Evolutionary conservation across 495 filamentous ascomycete genomes (phyloP).

Genomic region (Podospora bellae-mahoneyi): DNA sequence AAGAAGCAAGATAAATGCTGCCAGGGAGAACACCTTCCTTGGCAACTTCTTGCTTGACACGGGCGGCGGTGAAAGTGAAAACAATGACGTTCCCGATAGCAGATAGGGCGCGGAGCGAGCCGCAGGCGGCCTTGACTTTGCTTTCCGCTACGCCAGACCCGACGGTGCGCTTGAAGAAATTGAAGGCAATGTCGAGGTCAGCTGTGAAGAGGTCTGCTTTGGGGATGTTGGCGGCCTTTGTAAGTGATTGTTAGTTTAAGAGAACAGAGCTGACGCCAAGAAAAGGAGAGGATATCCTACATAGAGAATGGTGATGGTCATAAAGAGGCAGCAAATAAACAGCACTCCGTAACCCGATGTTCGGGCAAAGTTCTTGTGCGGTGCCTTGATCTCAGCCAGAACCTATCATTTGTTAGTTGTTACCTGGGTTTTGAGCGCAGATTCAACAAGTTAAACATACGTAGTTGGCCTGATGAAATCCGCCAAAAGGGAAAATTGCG

Average conservation of each 20-base stretch:
- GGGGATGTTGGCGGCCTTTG: slow-evolving; percentile 22
- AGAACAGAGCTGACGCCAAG: background rate
- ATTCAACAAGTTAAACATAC: background rate
- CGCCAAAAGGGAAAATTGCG: slow-evolving; percentile 24
- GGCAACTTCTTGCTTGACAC: slow-evolving; percentile 24
- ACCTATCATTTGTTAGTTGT: slow-evolving; percentile 9
- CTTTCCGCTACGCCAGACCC: slow-evolving; percentile 6
- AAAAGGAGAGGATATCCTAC: background rate
- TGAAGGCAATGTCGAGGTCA: slow-evolving; percentile 16
- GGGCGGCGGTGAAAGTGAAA: slow-evolving; percentile 24
- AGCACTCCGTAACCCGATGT: slow-evolving; percentile 47
- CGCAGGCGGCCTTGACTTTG: slow-evolving; percentile 29
- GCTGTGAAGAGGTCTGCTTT: slow-evolving; percentile 17
- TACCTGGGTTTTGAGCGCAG: background rate
- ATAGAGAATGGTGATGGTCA: slow-evolving; percentile 17
- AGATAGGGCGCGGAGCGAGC: slow-evolving; percentile 17
- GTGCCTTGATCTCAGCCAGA: slow-evolving; percentile 21
- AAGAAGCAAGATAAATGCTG: slow-evolving; percentile 20
- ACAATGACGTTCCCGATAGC: slow-evolving; percentile 26
- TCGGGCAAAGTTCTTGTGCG: slow-evolving; percentile 22
- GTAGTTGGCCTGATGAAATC: slow-evolving; percentile 28
- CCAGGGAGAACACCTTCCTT: slow-evolving; percentile 23
- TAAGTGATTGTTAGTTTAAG: background rate
- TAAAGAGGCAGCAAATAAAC: slow-evolving; percentile 13
- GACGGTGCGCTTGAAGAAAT: slow-evolving; percentile 23